Conservation (phyloP, 192 early-diverging fungal species). For the Backusella westeae region DNA sequence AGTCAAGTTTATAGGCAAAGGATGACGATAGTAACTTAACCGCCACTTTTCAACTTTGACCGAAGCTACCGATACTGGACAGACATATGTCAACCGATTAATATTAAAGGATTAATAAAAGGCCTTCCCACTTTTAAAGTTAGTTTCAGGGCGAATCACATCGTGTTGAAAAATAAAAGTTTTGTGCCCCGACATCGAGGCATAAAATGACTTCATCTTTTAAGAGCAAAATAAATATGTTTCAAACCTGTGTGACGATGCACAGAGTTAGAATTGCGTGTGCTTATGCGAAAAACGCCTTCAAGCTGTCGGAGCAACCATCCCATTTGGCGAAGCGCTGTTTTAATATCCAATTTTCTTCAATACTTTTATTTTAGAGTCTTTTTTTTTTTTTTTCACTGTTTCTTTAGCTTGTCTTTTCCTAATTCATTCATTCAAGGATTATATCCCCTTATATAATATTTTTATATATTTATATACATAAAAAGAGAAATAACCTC, state of each 20-base stretch:
- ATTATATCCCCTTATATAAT: background rate
- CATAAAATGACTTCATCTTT: background rate
- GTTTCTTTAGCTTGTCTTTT: constrained; percentile 1
- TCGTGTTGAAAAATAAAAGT: too few species aligned
- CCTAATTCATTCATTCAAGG: constrained; percentile 5
- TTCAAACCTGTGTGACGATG: background rate
- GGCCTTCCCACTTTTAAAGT: too few species aligned
- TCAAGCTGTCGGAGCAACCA: background rate
- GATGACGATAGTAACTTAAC: too few species aligned
- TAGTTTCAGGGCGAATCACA: too few species aligned
- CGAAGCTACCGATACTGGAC: too few species aligned
- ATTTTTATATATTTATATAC: background rate
- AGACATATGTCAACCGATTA: too few species aligned
- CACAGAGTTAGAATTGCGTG: background rate
- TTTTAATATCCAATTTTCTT: background rate
- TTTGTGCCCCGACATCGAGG: background rate
- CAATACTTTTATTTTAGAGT: background rate
- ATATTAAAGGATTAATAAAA: too few species aligned
- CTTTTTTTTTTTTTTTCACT: constrained; percentile 1
- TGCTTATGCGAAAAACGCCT: background rate
- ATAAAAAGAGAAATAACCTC: background rate
- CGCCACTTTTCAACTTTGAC: too few species aligned
- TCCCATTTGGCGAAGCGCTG: background rate
- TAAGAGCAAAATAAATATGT: background rate
- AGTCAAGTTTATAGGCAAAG: too few species aligned